Base-by-base conservation (phyloP, 2,329 filamentous ascomycete genomes). In the Sclerotinia sclerotiorum region DNA sequence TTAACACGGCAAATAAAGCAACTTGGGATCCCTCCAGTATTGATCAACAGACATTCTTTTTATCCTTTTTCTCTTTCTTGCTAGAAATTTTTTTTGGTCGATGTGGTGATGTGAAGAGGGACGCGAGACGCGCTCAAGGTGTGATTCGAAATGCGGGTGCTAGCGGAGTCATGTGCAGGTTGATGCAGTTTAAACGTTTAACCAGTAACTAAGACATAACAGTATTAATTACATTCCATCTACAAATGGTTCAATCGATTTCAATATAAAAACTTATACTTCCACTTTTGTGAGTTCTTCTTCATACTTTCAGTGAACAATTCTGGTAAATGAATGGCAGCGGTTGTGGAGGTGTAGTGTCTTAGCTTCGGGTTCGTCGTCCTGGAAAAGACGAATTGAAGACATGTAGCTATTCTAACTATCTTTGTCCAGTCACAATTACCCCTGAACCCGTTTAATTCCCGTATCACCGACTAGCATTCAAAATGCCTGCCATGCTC, bases 401-500 rank as follows among this genome's bases (percentile, higher is more conserved):
- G 32, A 27, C 15, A 6, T 39, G 32, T 51, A 63, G 46, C 21
- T 39, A 24, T 55, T 68, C 65, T 68, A n/a, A 68, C 52, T n/a
- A 19, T 24, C 46, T 35, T 35, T 7, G 27, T 55, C 17, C 15
- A 51, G n/a, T 24, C n/a, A 54, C 46, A 39, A 21, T 62, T 63
- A 55, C 57, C 65, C 49, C 49, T 51, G 39, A 54, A 48, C 46
- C 57, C 42, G 39, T 68, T 44, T 67, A 49, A 61, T 48, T 62
- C 42, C 24, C 63, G 67, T 51, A 27, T 44, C 17, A 51, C 52
- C 61, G 60, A 51, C 17, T 55, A 67, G 65, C 46, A 49, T 67
- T 69, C 70, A 76, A 69, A 48, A 88, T 88, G 86, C 85, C 86
- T 71, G 85, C 86, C 39, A 85, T 87, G 81, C 81, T 87, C 69